Evolutionary conservation across 305 asterid species (phyloP), one percentile per base, ranked within the genome.

Genomic region (Stenogyne calaminthoides): DNA sequence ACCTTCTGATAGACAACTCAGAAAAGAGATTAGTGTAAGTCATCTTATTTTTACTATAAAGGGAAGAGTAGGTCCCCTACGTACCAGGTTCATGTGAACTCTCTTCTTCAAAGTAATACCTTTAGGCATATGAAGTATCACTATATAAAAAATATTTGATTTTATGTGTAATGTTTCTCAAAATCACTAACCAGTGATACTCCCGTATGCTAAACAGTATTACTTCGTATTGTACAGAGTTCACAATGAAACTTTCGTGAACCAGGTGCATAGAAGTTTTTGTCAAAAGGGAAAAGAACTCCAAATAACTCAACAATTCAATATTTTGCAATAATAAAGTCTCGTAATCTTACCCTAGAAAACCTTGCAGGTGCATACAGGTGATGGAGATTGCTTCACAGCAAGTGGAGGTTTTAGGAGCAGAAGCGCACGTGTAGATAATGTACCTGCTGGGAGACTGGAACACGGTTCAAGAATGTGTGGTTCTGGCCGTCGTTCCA

Each of bases 351-450:
- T 6, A 32, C 36, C 36, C 4, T 32, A 32, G 7, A 69, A 52
- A 46, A 56, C 73, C 34, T 59, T 77, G 76, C 84, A 87, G 94
- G 84, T 75, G 64, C 73, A 83, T 22, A 51, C 56, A 73, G 63
- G 60, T 69, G 76, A 25, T 57, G 76, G 32, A 65, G 78, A 78
- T 57, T 71, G 19, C 64, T 73, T 71, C 8, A 64, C 80, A 67
- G 22, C 44, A 58, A 75, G 72, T 62, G 80, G 80, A 80, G 77
- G 66, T 63, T 78, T 80, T 69, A 77, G 76, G 74, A 80, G 84
- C 81, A 85, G 74, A 81, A 81, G 87, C 66, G 84, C 65, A 63
- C 74, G 69, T 9, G 68, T 75, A 46, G 74, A 82, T 57, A 56
- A 42, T 27, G 54, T 54, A 59, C 70, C 29, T 66, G 60, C 74